Conservation (phyloP, 345 rosid species). For the Eucalyptus pumila region DNA sequence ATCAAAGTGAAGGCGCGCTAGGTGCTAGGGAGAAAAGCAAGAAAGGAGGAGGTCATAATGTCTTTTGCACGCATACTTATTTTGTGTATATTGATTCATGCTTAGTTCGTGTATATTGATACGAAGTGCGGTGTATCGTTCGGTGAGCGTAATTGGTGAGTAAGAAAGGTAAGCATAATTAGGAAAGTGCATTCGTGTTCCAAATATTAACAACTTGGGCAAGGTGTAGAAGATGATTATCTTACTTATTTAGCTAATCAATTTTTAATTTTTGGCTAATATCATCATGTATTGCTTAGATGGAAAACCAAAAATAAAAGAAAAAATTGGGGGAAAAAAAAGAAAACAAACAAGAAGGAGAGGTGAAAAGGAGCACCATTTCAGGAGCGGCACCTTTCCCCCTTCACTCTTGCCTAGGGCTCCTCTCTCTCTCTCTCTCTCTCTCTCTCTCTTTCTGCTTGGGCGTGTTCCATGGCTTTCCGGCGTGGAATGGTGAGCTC, state of each 20-base stretch:
- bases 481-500: neutral
- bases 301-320: neutral
- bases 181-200: rapidly evolving
- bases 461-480: neutral
- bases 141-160: too few relatives aligned
- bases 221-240: neutral
- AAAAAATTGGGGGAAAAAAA: neutral
- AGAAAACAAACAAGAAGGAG: neutral
- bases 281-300: neutral
- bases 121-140: rapidly evolving
- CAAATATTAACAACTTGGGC: neutral
- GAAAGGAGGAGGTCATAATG: neutral
- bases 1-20: neutral
- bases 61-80: neutral
- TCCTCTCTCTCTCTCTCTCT: neutral
- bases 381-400: neutral
- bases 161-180: rapidly evolving
- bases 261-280: neutral
- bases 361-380: neutral
- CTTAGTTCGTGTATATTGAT: neutral
- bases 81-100: neutral
- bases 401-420: neutral
- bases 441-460: neutral
- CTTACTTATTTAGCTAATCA: neutral
- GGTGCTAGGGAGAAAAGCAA: neutral